These are phyloP conservation scores for Phycomyces blakesleeanus DNA, from an alignment of 192 early-diverging fungal genomes.

Conservation along the genomic window DNA sequence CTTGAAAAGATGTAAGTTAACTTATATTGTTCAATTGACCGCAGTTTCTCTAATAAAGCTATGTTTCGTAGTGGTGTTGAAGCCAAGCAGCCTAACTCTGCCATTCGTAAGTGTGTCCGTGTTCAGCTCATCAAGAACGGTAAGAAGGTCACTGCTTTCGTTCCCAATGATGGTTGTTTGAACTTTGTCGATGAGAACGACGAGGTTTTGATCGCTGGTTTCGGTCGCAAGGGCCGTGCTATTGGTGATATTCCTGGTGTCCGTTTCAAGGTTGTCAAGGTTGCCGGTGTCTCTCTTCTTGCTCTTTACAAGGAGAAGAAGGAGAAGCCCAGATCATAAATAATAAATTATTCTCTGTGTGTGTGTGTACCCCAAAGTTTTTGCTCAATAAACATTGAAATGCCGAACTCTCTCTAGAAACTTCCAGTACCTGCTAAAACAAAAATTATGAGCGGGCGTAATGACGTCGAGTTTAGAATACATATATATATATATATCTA, in stretches of 20 bases:
- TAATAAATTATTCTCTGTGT: background rate
- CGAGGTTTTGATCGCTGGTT: conserved; percentile 99
- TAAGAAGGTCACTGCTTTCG: conserved; percentile 99
- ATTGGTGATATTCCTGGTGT: conserved; percentile 99
- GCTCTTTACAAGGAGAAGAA: conserved; percentile 99
- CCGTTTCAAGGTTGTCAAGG: conserved; percentile 99
- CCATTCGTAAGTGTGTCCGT: conserved; percentile 99
- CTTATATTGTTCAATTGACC: conserved; percentile 50
- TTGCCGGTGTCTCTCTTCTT: conserved; percentile 97
- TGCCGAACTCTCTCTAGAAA: too few relatives aligned
- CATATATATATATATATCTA: too few relatives aligned
- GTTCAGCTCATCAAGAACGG: conserved; percentile 99
- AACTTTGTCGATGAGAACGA: conserved; percentile 99
- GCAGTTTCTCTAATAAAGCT: background rate
- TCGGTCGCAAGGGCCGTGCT: conserved; percentile 99
- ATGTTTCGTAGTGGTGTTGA: conserved; percentile 85
- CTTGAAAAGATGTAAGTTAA: conserved; percentile 96
- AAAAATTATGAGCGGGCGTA: too few relatives aligned
- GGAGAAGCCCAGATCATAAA: conserved; percentile 97
- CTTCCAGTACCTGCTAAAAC: too few relatives aligned
- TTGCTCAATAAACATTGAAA: too few relatives aligned
- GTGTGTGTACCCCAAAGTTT: background rate
- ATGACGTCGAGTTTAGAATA: too few relatives aligned
- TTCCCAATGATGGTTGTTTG: conserved; percentile 99
- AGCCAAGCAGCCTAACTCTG: conserved; percentile 99